phyloP scores from a whole-genome alignment of 257 asterid genomes.

The Thymus mandschuricus region DNA sequence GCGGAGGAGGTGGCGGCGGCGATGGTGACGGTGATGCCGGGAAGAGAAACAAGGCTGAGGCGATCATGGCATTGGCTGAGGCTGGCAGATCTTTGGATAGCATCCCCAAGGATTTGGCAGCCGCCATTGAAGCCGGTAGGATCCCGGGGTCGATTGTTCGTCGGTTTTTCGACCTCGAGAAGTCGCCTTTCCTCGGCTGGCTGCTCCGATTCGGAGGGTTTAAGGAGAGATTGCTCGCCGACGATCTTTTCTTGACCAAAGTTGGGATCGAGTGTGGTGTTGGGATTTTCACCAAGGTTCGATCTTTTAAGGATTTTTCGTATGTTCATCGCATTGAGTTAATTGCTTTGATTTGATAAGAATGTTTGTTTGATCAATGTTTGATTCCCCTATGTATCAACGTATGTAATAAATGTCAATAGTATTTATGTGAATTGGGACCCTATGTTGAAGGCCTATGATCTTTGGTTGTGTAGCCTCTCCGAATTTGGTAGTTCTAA shows the following conservation, averaged over 20 bases:
- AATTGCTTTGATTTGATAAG: too few relatives aligned
- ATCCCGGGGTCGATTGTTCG: constrained; percentile 69
- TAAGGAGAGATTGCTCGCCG: constrained; percentile 89
- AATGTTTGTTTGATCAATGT: constrained; percentile 1
- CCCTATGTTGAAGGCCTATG: not conserved
- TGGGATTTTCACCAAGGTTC: constrained; percentile 90
- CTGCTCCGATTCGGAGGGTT: constrained; percentile 80
- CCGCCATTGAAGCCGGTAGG: constrained; percentile 76
- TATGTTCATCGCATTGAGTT: constrained; percentile 2
- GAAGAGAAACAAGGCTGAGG: constrained; percentile 69
- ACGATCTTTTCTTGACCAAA: constrained; percentile 95
- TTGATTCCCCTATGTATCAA: not conserved
- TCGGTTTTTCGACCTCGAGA: constrained; percentile 77
- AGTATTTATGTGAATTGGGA: not conserved
- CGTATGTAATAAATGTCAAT: not conserved
- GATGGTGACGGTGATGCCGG: constrained; percentile 63
- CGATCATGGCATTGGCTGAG: constrained; percentile 79
- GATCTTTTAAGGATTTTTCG: not conserved
- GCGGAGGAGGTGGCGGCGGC: constrained; percentile 32
- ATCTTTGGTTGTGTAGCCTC: not conserved
- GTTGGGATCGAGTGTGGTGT: constrained; percentile 98
- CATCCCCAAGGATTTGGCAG: constrained; percentile 83
- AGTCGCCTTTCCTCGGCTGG: constrained; percentile 69
- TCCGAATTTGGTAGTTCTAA: not conserved
- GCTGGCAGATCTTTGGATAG: constrained; percentile 76